phyloP scores from a whole-genome alignment of 768 basidiomycete genomes.

The Collybiopsis luxurians region DNA sequence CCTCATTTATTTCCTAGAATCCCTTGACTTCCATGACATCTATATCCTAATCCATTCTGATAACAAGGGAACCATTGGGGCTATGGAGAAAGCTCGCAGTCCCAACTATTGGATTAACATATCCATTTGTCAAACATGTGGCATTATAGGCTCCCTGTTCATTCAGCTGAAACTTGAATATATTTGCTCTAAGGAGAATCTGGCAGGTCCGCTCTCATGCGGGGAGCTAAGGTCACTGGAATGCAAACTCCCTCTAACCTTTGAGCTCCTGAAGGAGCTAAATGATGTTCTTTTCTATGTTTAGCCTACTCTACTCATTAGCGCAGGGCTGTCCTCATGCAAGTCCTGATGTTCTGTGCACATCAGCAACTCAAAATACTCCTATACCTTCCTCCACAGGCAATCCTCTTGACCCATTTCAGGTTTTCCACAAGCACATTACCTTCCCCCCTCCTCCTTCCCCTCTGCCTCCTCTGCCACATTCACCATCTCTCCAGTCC shows the following conservation, averaged over 20 bases:
- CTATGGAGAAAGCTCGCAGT: conserved; percentile 16
- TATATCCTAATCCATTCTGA: conserved; percentile 25
- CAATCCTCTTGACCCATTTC: too few species aligned
- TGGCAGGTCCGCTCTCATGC: conserved; percentile 28
- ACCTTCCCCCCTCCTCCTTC: not conserved
- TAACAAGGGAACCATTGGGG: conserved; percentile 30
- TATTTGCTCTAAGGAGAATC: conserved; percentile 17
- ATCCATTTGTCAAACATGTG: conserved; percentile 18
- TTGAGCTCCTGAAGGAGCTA: not conserved
- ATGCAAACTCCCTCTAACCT: not conserved
- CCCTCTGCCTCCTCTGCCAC: not conserved
- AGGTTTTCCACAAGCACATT: not conserved
- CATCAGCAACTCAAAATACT: not conserved
- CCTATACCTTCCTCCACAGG: not conserved
- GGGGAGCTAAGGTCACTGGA: conserved; percentile 10
- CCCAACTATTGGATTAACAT: conserved; percentile 28
- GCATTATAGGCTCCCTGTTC: conserved; percentile 10
- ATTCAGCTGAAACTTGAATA: conserved; percentile 18
- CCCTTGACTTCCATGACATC: conserved; percentile 6
- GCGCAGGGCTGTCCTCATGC: not conserved
- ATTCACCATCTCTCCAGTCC: too few species aligned
- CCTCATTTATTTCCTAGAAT: conserved; percentile 16
- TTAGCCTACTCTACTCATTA: not conserved
- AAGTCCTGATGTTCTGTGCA: not conserved
- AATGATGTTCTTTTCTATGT: not conserved